These are phyloP conservation scores for Zea mays DNA, from an alignment of 176 grass and related monocot species.

Conservation along the genomic window Zm-B73-REFERENCE-NAM-5.0 NC_050104.1:159925501-159926000, in stretches of 20 bases:
- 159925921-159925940: too few relatives aligned
- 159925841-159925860: too few relatives aligned
- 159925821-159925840: too few relatives aligned
- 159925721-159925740: conserved; percentile 49
- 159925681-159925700: not conserved
- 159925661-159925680: too few relatives aligned
- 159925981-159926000: too few relatives aligned
- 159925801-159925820: too few relatives aligned
- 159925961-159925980: too few relatives aligned
- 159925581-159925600: conserved; percentile 48
- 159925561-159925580: conserved; percentile 55
- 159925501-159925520: too few relatives aligned
- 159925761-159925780: conserved; percentile 18
- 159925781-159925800: not conserved
- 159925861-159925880: not conserved
- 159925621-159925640: conserved; percentile 32
- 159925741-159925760: conserved; percentile 25
- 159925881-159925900: conserved; percentile 40
- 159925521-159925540: too few relatives aligned
- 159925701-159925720: conserved; percentile 59
- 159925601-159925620: conserved; percentile 26
- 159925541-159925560: conserved; percentile 41
- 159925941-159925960: too few relatives aligned
- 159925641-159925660: too few relatives aligned
- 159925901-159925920: conserved; percentile 34